phyloP scores from a whole-genome alignment of 2,329 filamentous ascomycete species.

The Cladosporium sp. region DNA sequence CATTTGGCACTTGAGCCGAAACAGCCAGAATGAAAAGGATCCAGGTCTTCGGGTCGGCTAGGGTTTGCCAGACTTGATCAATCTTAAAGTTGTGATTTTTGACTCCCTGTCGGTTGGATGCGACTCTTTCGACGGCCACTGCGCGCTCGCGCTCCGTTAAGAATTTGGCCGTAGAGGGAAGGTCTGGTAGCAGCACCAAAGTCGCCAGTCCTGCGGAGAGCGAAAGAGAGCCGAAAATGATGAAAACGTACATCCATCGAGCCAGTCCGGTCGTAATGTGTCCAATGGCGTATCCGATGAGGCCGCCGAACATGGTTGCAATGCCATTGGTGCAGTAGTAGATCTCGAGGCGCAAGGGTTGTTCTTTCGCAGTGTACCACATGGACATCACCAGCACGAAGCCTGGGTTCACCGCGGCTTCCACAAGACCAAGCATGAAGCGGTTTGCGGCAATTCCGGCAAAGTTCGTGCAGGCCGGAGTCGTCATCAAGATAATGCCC shows the following conservation, averaged over 20 bases:
- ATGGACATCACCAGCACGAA: conserved; percentile 33
- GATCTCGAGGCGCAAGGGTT: conserved; percentile 47
- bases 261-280: conserved; percentile 49
- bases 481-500: conserved; percentile 38
- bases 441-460: conserved; percentile 33
- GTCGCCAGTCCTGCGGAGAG: conserved; percentile 33
- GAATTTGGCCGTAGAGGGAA: conserved; percentile 40
- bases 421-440: conserved; percentile 33
- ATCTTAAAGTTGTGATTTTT: conserved; percentile 44
- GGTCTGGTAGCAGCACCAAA: conserved; percentile 37
- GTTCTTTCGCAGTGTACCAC: conserved; percentile 38
- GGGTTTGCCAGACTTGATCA: conserved; percentile 40
- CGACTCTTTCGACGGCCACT: conserved; percentile 49
- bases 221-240: conserved; percentile 45
- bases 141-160: conserved; percentile 35
- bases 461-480: conserved; percentile 36
- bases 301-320: conserved; percentile 55
- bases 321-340: conserved; percentile 52
- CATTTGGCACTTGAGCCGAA: conserved; percentile 51
- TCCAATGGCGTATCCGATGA: conserved; percentile 54
- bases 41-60: conserved; percentile 54
- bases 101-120: conserved; percentile 47
- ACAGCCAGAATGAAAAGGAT: conserved; percentile 49
- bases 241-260: conserved; percentile 53
- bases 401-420: conserved; percentile 32